Conservation (phyloP, 176 grass and related monocot genomes). For the Pontederia paniculata region DNA sequence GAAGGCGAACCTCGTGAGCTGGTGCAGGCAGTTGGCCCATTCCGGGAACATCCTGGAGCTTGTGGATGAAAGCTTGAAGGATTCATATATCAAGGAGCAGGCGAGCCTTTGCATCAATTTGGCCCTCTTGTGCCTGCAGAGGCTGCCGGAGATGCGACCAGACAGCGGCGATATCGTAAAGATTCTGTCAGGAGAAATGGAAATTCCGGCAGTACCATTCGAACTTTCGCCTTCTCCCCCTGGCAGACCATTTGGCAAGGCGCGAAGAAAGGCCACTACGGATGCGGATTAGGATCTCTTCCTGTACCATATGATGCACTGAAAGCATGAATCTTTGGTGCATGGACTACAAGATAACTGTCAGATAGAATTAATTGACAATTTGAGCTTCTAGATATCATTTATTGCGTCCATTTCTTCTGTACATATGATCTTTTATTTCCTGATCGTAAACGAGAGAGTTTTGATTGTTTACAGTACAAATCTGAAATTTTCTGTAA, state of each 20-base stretch:
- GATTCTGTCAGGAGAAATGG: slow-evolving; percentile 81
- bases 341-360: no score
- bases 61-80: slow-evolving; percentile 57
- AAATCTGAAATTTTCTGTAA: no score
- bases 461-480: no score
- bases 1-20: slow-evolving; percentile 80
- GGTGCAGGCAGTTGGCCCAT: slow-evolving; percentile 73
- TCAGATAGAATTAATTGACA: no score
- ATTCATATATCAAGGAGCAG: slow-evolving; percentile 46
- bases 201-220: slow-evolving; percentile 40
- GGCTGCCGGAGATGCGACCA: slow-evolving; percentile 54
- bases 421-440: no score
- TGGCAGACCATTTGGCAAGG: slow-evolving; percentile 28
- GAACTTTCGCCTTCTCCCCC: slow-evolving; percentile 61
- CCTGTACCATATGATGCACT: no score
- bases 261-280: slow-evolving; percentile 23
- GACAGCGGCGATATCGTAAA: slow-evolving; percentile 70
- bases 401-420: no score
- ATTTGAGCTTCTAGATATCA: no score
- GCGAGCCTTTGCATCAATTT: slow-evolving; percentile 54
- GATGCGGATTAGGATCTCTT: slow-evolving; percentile 25
- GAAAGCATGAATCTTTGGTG: no score
- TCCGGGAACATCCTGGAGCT: slow-evolving; percentile 63
- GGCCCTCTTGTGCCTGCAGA: slow-evolving; percentile 79
- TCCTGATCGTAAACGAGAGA: no score